These are phyloP conservation scores for Vitellaria paradoxa DNA, from an alignment of 179 eudicot species.

Conservation along the genomic window DNA sequence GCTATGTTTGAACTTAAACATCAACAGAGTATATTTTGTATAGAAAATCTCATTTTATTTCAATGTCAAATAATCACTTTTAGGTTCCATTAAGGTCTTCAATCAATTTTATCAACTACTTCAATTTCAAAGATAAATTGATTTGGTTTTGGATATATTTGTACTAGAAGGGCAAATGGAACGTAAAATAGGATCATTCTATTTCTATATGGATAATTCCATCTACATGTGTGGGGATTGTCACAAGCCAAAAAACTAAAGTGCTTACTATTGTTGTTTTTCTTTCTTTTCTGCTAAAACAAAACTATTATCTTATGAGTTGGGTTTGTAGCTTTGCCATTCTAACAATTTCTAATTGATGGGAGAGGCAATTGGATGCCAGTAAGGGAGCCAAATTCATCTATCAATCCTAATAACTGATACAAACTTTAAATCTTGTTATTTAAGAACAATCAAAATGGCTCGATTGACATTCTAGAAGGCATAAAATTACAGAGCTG, in stretches of 20 bases:
- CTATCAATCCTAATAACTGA: background rate
- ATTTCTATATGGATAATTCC: background rate
- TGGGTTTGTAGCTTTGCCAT: constrained; percentile 4
- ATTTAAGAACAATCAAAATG: background rate
- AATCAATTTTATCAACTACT: too few relatives aligned
- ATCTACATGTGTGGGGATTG: too few relatives aligned
- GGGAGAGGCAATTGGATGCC: background rate
- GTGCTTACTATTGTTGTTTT: too few relatives aligned
- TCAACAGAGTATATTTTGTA: too few relatives aligned
- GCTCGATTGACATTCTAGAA: background rate
- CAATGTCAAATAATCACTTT: too few relatives aligned
- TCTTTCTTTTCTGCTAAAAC: too few relatives aligned
- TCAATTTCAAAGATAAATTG: background rate
- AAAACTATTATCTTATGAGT: too few relatives aligned
- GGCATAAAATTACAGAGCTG: background rate
- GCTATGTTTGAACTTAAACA: too few relatives aligned
- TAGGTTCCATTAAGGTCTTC: too few relatives aligned
- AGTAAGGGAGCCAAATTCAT: background rate
- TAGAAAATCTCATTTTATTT: too few relatives aligned
- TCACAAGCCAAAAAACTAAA: too few relatives aligned
- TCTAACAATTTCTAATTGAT: background rate
- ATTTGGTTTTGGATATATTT: too few relatives aligned
- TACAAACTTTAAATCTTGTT: background rate
- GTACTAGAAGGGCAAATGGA: background rate
- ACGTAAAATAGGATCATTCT: background rate